Conservation (phyloP, 2,329 filamentous ascomycete genomes). For the Mycogone perniciosa region DNA sequence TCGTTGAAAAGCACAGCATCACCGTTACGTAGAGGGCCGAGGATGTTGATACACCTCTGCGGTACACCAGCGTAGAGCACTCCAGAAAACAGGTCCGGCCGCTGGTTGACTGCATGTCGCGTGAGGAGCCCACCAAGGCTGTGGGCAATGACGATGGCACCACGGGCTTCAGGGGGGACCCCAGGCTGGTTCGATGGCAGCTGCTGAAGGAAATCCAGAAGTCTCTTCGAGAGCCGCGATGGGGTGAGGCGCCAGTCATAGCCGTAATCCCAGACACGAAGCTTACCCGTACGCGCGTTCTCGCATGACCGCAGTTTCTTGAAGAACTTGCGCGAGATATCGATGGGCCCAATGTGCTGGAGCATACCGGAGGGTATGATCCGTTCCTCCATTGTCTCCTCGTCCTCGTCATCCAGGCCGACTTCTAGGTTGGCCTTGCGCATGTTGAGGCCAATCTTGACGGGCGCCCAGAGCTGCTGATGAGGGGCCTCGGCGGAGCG, state of each 20-base stretch:
- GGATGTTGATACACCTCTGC: constrained; percentile 81
- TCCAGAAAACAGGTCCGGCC: constrained; percentile 78
- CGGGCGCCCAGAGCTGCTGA: constrained; percentile 87
- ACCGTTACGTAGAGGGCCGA: constrained; percentile 85
- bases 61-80: constrained; percentile 82
- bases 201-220: constrained; percentile 66
- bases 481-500: constrained; percentile 75
- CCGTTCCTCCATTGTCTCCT: constrained; percentile 73
- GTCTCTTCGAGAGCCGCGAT: constrained; percentile 60
- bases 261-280: constrained; percentile 83
- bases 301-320: constrained; percentile 68
- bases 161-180: constrained; percentile 47
- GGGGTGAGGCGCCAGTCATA: constrained; percentile 94
- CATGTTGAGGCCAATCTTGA: constrained; percentile 87
- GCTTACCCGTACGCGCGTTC: constrained; percentile 62
- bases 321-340: constrained; percentile 77
- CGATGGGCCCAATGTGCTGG: constrained; percentile 85
- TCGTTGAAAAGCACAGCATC: constrained; percentile 87
- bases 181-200: constrained; percentile 67
- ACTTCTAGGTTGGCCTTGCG: constrained; percentile 89
- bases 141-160: constrained; percentile 79
- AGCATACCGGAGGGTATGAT: constrained; percentile 84
- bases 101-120: constrained; percentile 77
- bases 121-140: constrained; percentile 84
- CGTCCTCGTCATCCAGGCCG: constrained; percentile 72